Percentiles rank a stretch among this genome's conserved stretches.
Evolutionary conservation across 139 green algal genomes (phyloP).

Genomic region (Picochlorum sp.): DNA sequence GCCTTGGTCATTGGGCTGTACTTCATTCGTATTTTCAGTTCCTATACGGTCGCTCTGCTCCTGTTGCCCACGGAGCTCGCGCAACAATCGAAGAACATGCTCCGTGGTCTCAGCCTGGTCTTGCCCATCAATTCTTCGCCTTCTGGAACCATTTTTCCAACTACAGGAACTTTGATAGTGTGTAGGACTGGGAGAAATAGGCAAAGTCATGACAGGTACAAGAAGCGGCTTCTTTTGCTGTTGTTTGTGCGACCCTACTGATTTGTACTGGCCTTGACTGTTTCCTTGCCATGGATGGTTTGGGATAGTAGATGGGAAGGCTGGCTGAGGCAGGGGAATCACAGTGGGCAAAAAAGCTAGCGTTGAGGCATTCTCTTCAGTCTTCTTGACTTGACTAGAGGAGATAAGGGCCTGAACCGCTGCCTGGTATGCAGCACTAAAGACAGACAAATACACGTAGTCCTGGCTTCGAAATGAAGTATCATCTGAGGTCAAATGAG

Average conservation of each 20-base stretch:
- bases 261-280: neutral
- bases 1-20: neutral
- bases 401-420: slow-evolving; percentile 23
- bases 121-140: too few relatives aligned
- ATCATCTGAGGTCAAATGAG: neutral
- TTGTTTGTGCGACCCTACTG: neutral
- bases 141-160: too few relatives aligned
- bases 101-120: too few relatives aligned
- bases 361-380: neutral
- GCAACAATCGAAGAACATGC: too few relatives aligned
- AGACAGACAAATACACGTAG: neutral
- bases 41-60: neutral
- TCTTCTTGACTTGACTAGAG: neutral
- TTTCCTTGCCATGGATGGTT: neutral
- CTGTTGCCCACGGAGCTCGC: neutral
- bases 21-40: neutral
- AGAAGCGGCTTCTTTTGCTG: too few relatives aligned
- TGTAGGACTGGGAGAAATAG: too few relatives aligned
- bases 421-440: slow-evolving; percentile 16
- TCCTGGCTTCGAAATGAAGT: neutral
- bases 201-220: too few relatives aligned
- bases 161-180: too few relatives aligned
- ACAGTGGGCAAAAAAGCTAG: slow-evolving; percentile 13
- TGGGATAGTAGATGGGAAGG: neutral
- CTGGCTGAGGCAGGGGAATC: slow-evolving; percentile 14